Base-by-base conservation (phyloP, 202 grass and related monocot species). In the Schoenoplectus triqueter region DNA sequence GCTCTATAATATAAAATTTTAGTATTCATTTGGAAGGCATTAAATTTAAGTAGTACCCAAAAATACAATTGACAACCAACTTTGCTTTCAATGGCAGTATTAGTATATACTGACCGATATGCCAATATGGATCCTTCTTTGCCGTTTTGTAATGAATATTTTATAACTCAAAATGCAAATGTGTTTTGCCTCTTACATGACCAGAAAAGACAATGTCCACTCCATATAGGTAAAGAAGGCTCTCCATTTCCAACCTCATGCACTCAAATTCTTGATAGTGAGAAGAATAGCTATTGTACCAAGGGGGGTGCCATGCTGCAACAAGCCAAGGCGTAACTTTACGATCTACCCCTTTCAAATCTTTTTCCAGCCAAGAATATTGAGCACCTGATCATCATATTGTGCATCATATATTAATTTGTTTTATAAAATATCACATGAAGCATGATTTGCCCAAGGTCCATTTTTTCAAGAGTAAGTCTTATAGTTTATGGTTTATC, bases 211-310 rank as follows among this genome's bases (percentile, higher is more conserved):
- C 88, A 54, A 98, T 88, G 83, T 98, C 95, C 3, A 98, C 89
- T 4, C 72, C 55, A 81, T 90, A 84, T 22, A 80, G 71, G 62
- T 93, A 95, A 15, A 98, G 59, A 79, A 95, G 91, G 1, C 31
- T 86, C 88, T 98, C 95, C 92, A 98, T 98, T 83, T 95, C 71
- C 50, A 90, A 91, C 61, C 95, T 90, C 95, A 98, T 98, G 85
- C 95, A 98, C 78, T 98, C 95, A 68, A 93, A 98, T 68, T 95
- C 92, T 72, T 98, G 95, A 75, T 95, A 98, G 89, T 98, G 91
- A 9, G 95, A 95, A 14, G 91, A 87, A 82, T 98, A 98, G 81
- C 92, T 98, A 78, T 98, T 98, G 66, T 98, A 98, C 95, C 95
- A 98, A 19, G 95, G 95, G 10, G 95, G 11, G 59, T 98, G 95